Evolutionary conservation across 805 yeast species (phyloP).

Genomic region (Ogataea methylovora): DNA sequence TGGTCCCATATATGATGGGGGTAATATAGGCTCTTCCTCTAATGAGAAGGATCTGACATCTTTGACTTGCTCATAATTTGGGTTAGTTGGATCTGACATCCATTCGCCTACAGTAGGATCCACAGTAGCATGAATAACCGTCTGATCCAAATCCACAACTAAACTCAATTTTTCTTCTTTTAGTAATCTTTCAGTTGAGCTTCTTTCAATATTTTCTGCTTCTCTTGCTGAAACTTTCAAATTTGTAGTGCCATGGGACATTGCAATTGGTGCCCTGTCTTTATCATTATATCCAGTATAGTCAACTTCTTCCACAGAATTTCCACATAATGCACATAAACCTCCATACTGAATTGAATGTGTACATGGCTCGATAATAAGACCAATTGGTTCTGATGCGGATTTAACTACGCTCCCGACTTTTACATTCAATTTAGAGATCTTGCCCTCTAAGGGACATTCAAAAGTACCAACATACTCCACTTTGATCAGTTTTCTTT

Average conservation of each 20-base stretch:
- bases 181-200: conserved; percentile 52
- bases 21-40: conserved; percentile 63
- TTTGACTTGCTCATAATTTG: conserved; percentile 76
- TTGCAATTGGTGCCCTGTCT: conserved; percentile 75
- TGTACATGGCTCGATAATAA: conserved; percentile 73
- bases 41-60: conserved; percentile 74
- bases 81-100: conserved; percentile 80
- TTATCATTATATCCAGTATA: conserved; percentile 62
- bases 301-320: conserved; percentile 65
- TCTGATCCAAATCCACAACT: conserved; percentile 95
- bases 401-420: conserved; percentile 57
- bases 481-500: conserved; percentile 37
- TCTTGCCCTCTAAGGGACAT: conserved; percentile 70
- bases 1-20: conserved; percentile 55
- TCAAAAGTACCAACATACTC: conserved; percentile 75
- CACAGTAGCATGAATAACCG: conserved; percentile 95
- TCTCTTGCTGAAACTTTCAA: conserved; percentile 78
- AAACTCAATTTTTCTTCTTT: conserved; percentile 65
- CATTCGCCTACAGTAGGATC: conserved; percentile 97
- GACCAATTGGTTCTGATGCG: conserved; percentile 36
- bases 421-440: conserved; percentile 41
- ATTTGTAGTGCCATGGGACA: conserved; percentile 85
- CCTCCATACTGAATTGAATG: conserved; percentile 95
- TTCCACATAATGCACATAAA: conserved; percentile 88
- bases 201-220: conserved; percentile 75